These are phyloP conservation scores for Zygoascus meyerae DNA, from an alignment of 1,139 yeast genomes.

Conservation along the genomic window DNA sequence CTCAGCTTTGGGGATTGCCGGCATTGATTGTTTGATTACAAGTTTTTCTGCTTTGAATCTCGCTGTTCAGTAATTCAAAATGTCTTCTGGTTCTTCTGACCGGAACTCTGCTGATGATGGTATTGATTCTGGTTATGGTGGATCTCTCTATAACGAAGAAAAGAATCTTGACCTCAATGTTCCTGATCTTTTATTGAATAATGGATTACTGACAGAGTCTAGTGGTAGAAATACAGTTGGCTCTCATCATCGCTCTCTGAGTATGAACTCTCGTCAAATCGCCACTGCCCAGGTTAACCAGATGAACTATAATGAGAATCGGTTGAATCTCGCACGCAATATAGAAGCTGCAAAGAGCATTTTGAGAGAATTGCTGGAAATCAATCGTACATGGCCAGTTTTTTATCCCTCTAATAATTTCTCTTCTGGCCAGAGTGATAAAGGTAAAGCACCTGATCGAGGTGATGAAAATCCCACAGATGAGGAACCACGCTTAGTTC, in stretches of 20 bases:
- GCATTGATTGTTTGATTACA: too few species aligned
- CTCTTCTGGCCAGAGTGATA: background rate
- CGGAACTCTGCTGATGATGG: constrained; percentile 8
- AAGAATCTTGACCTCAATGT: constrained; percentile 8
- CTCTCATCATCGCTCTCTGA: constrained; percentile 22
- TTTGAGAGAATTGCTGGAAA: constrained; percentile 48
- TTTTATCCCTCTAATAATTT: constrained; percentile 50
- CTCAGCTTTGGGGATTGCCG: too few species aligned
- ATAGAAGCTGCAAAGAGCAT: constrained; percentile 53
- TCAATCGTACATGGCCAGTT: constrained; percentile 56
- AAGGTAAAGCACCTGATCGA: constrained; percentile 7
- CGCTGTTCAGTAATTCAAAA: background rate
- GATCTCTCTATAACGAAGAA: constrained; percentile 18
- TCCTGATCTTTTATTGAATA: constrained; percentile 17
- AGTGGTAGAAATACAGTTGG: constrained; percentile 4
- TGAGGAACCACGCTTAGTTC: constrained; percentile 20
- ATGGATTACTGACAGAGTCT: constrained; percentile 14
- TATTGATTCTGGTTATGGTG: constrained; percentile 26
- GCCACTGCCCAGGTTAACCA: constrained; percentile 50
- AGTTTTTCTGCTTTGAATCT: too few species aligned
- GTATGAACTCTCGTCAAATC: constrained; percentile 26
- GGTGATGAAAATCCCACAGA: background rate
- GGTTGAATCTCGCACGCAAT: constrained; percentile 55
- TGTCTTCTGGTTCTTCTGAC: background rate
- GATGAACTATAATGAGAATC: constrained; percentile 62